Evolutionary conservation across 257 asterid species (phyloP).

Genomic region (Lycium ferocissimum): DNA sequence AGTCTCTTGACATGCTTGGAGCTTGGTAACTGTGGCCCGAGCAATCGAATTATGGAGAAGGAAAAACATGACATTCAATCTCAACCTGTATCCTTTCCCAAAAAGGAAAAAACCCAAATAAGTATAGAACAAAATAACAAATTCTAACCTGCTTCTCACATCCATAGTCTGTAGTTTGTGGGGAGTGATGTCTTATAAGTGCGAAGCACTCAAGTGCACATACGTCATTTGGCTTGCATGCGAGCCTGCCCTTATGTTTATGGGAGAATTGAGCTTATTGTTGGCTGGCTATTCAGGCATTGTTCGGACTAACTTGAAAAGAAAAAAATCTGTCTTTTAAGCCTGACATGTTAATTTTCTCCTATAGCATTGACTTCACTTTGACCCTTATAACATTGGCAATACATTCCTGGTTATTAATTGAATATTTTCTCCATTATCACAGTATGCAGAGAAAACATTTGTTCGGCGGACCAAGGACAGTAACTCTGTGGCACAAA

Average conservation of each 20-base stretch:
- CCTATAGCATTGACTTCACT: constrained; percentile 14
- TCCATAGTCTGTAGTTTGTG: constrained; percentile 6
- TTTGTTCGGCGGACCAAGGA: constrained; percentile 81
- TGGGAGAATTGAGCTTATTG: constrained; percentile 22
- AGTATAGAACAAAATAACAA: not conserved
- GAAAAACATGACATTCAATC: constrained; percentile 9
- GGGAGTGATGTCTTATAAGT: constrained; percentile 18
- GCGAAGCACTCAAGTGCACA: not conserved
- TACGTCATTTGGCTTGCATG: not conserved
- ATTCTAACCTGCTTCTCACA: constrained; percentile 2
- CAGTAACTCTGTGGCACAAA: constrained; percentile 60
- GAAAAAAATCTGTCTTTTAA: not conserved
- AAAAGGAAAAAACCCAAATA: not conserved
- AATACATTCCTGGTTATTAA: constrained; percentile 14
- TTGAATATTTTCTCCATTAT: constrained; percentile 21
- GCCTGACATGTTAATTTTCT: constrained; percentile 11
- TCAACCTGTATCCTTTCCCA: not conserved
- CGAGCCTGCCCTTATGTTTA: not conserved
- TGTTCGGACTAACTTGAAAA: not conserved
- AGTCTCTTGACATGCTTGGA: constrained; percentile 13
- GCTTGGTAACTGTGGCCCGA: constrained; percentile 2
- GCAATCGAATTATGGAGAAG: not conserved
- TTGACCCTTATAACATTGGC: not conserved
- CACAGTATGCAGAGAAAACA: constrained; percentile 91
- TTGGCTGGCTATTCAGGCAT: not conserved